phyloP scores from a whole-genome alignment of 176 grass and related monocot species.

The Triticum dicoccoides region DNA sequence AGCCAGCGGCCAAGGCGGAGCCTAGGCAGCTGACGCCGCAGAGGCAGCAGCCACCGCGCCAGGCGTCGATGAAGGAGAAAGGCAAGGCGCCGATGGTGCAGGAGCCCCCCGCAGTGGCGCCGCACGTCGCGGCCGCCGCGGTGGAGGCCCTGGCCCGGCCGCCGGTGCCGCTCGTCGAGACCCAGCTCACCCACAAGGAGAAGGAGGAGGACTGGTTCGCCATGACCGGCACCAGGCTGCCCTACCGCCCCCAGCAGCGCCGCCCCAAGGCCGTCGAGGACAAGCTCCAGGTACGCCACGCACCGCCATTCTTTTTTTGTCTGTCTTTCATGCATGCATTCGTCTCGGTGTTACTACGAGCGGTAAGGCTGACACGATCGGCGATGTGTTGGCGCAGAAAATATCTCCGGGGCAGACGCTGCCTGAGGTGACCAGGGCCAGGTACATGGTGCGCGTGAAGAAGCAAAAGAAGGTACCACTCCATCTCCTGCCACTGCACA shows the following conservation, averaged over 20 bases:
- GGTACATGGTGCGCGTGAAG: constrained; percentile 89
- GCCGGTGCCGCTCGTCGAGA: constrained; percentile 66
- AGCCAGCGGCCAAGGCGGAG: constrained; percentile 5
- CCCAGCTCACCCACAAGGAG: constrained; percentile 70
- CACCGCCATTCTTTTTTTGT: background rate
- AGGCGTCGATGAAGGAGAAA: background rate
- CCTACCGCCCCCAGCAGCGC: constrained; percentile 70
- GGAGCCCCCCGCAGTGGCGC: background rate
- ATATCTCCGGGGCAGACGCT: constrained; percentile 72
- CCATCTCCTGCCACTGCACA: background rate
- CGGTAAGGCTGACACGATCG: too few relatives aligned
- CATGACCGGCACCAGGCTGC: constrained; percentile 81
- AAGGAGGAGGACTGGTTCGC: constrained; percentile 81
- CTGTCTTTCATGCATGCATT: too few relatives aligned
- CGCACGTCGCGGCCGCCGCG: background rate
- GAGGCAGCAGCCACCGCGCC: background rate
- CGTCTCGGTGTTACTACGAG: too few relatives aligned
- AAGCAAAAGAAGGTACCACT: constrained; percentile 73
- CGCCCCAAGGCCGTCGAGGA: constrained; percentile 65
- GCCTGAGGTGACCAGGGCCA: constrained; percentile 61
- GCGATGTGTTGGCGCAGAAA: constrained; percentile 28
- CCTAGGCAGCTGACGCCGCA: background rate
- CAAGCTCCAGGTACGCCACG: constrained; percentile 34
- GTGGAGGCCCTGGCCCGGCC: background rate
- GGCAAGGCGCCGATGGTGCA: background rate